Base-by-base conservation (phyloP, 768 basidiomycete genomes). In the Boletus bicolor region DNA sequence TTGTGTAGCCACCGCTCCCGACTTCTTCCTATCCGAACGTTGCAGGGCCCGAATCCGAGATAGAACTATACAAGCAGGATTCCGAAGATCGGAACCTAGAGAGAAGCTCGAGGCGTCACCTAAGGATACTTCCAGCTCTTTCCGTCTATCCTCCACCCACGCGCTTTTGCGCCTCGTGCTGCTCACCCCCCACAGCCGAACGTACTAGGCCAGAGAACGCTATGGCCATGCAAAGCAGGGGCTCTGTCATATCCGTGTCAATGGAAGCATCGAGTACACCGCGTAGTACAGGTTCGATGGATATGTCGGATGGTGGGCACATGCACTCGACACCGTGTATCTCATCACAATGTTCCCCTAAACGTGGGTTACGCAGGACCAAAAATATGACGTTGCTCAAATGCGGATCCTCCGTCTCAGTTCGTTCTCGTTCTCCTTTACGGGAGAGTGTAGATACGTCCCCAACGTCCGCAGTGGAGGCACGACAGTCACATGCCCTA, bases 341-440 rank as follows among this genome's bases (percentile, higher is more conserved):
- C 39, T 68, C 71, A 1, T 69, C 66, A 28, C 63, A 56, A 24
- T 65, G 59, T 49, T 68, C 61, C 39, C 70, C 71, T 56, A 60
- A 45, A 17, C 74, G 68, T n/a, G 72, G 71, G 14, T 60, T 79
- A 11, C 75, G 76, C 49, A 75, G 76, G 52, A 73, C 71, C 58
- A 75, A 74, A 56, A 72, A 71, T 34, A 64, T 75, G 60, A 63
- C 70, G 52, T 50, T 71, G 21, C 63, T 69, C 21, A 67, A 69
- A n/a, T 51, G 62, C 44, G 70, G 61, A 56, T 64, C 67, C 35
- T 61, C 72, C 1, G 44, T 54, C 32, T 70, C 61, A 21, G 39
- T 56, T 48, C 59, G 59, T 57, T 60, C 63, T 28, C 57, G 60
- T 48, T 62, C 66, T 45, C 64, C 63, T 49, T 44, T 68, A 43